phyloP scores from a whole-genome alignment of 169 alveolate genomes.

The Amoebophrya sp. region DNA sequence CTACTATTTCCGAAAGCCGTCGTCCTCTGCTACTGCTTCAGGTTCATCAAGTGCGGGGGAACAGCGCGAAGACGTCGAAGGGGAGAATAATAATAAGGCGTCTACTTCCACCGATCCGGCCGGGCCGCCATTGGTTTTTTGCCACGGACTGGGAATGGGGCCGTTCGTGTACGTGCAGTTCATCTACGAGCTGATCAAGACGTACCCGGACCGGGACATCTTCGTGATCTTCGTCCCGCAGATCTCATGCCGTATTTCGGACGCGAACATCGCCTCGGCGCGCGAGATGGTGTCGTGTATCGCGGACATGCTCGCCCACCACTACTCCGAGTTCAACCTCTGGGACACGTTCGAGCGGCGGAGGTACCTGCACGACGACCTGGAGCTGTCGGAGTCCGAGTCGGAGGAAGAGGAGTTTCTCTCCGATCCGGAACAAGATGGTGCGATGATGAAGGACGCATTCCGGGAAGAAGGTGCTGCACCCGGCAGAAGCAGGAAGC shows the following conservation, averaged over 20 bases:
- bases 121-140: not conserved
- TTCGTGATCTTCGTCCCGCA: not conserved
- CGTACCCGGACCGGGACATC: not conserved
- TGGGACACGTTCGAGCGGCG: not conserved
- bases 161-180: not conserved
- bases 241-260: no score
- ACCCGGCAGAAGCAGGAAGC: not conserved
- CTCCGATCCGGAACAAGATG: not conserved
- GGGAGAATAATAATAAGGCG: not conserved
- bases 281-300: no score
- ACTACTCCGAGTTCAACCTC: not conserved
- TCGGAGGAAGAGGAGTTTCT: not conserved
- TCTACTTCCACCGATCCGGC: not conserved
- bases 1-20: not conserved
- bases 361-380: not conserved
- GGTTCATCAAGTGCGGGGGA: not conserved
- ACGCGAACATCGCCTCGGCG: no score
- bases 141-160: not conserved
- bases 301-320: not conserved
- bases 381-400: not conserved
- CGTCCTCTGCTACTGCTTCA: not conserved
- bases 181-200: not conserved
- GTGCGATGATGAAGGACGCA: not conserved
- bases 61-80: not conserved
- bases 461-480: not conserved